phyloP scores from a whole-genome alignment of 441 rosid genomes.

The Gossypium schwendimanii region DNA sequence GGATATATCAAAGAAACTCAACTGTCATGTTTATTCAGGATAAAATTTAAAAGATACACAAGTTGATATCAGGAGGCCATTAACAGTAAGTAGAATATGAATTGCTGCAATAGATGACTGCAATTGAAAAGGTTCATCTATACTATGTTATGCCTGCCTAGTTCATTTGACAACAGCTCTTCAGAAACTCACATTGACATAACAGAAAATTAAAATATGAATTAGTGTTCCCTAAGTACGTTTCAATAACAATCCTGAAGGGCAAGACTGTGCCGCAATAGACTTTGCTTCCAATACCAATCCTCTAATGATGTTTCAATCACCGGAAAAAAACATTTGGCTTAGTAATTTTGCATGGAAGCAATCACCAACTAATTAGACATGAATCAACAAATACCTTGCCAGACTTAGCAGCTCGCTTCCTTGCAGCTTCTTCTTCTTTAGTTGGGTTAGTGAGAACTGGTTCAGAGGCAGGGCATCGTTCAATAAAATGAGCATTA shows the following conservation, averaged over 20 bases:
- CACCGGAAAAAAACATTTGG: background rate
- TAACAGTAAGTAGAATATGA: background rate
- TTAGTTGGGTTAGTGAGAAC: conserved; percentile 45
- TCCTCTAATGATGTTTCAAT: conserved; percentile 1
- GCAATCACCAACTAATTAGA: conserved; percentile 8
- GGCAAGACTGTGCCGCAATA: background rate
- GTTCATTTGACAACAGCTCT: background rate
- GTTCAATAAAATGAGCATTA: conserved; percentile 63
- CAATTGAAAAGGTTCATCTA: background rate
- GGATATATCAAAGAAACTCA: conserved; percentile 4
- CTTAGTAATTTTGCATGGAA: background rate
- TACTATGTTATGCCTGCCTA: background rate
- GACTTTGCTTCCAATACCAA: background rate
- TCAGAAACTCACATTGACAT: background rate
- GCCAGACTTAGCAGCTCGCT: conserved; percentile 52
- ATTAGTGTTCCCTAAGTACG: background rate
- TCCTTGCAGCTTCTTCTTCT: conserved; percentile 43
- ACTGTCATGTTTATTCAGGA: background rate
- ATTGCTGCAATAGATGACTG: background rate
- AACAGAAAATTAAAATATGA: background rate
- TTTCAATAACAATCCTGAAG: background rate
- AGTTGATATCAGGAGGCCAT: background rate
- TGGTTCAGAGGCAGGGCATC: conserved; percentile 72
- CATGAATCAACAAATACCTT: conserved; percentile 45
- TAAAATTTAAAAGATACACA: background rate